Base-by-base conservation (phyloP, 169 alveolate genomes). In the Pseudocohnilembus persalinus region DNA sequence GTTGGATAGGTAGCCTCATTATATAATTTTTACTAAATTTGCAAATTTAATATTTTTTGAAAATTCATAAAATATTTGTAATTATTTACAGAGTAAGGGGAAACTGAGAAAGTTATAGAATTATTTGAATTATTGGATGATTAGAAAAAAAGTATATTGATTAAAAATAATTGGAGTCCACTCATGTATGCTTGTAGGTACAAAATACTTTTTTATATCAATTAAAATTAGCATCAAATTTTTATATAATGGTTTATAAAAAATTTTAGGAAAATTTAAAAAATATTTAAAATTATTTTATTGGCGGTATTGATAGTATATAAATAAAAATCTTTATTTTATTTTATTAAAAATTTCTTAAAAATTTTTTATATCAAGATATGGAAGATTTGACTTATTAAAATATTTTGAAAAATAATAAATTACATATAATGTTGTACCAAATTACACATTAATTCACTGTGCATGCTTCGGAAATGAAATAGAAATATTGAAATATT, bases 381-480 rank as follows among this genome's bases (percentile, higher is more conserved):
- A 79, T 29, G 84, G 84, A 63, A 79, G 64, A 34, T 49, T 49
- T 29, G 68, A 79, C 27, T 64, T 79, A 29, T 29, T 79, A 29
- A 28, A 79, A 29, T 79, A 28, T 63, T 79, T 79, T 31, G 35
- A 29, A n/a, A n/a, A 63, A 79, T 49, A 64, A 28, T 49, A 64
- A 49, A 49, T 34, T 4, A n/a, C 29, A 28, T 16, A n/a, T 25
- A 35, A 79, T 0, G 84, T 74, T 0, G 30, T 15, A 49, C 33
- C 34, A 28, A 29, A 34, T 29, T 79, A 79, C 20, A 79, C 77
- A 34, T 29, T 63, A 63, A 73, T 79, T 26, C 84, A 79, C 31
- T 74, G 76, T 0, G 84, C 84, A 34, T 79, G 84, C 49, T 79
- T 79, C 63, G 84, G 84, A 0, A 79, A 79, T 30, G 84, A 79